Percentiles rank a stretch among this genome's conserved stretches.
Evolutionary conservation across 345 rosid genomes (phyloP).

Genomic region (Salix viminalis): DNA sequence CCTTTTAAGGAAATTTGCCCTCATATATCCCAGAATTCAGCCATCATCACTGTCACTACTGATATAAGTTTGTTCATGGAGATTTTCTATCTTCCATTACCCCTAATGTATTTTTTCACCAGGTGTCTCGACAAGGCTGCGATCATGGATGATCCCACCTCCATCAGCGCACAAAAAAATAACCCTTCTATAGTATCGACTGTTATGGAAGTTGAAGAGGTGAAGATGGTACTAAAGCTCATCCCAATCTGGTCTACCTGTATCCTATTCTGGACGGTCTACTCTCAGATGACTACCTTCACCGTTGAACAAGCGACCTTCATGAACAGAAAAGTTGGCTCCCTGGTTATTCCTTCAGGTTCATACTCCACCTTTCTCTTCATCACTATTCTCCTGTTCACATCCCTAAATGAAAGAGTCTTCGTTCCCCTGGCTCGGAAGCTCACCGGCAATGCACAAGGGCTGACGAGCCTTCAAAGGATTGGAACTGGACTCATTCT

Average conservation of each 20-base stretch:
- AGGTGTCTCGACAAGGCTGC: slow-evolving; percentile 91
- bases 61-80: not conserved
- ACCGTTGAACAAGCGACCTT: slow-evolving; percentile 74
- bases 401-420: slow-evolving; percentile 72
- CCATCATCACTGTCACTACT: not conserved
- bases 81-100: slow-evolving; percentile 1
- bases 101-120: not conserved
- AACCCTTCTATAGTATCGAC: slow-evolving; percentile 64
- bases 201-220: slow-evolving; percentile 78
- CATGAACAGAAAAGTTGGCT: slow-evolving; percentile 61
- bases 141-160: slow-evolving; percentile 26
- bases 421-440: slow-evolving; percentile 58
- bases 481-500: slow-evolving; percentile 66
- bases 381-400: slow-evolving; percentile 69
- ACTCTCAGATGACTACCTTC: slow-evolving; percentile 93
- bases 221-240: slow-evolving; percentile 67
- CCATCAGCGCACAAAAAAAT: slow-evolving; percentile 25
- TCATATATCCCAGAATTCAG: not conserved
- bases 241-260: slow-evolving; percentile 89
- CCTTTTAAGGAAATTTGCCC: not conserved
- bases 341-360: slow-evolving; percentile 58
- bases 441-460: slow-evolving; percentile 52
- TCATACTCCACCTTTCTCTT: slow-evolving; percentile 63
- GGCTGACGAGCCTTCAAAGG: slow-evolving; percentile 90
- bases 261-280: slow-evolving; percentile 87